Conservation (phyloP, 192 early-diverging fungal species). For the Rhizophagus prolifer region DNA sequence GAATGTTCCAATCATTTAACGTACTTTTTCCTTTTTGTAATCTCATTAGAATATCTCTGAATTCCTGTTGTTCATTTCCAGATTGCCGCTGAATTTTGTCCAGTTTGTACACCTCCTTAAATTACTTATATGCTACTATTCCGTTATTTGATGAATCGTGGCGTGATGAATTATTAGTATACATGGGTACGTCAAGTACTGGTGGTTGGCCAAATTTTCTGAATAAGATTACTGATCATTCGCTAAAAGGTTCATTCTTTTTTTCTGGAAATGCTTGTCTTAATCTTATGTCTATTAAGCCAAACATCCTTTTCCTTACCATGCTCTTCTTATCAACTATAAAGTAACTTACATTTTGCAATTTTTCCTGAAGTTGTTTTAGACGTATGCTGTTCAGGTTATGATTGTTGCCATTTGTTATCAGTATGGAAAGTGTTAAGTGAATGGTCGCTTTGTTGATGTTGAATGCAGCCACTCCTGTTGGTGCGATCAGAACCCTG, state of each 20-base stretch:
- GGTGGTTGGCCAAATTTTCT: not conserved
- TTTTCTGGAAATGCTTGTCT: not conserved
- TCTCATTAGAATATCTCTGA: not conserved
- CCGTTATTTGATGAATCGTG: not conserved
- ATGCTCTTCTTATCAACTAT: not conserved
- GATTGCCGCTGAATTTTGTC: not conserved
- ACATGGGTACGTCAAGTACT: not conserved
- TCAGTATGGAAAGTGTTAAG: not conserved
- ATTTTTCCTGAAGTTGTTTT: not conserved
- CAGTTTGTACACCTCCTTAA: not conserved
- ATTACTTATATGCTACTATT: not conserved
- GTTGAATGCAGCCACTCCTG: not conserved
- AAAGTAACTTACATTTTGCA: not conserved
- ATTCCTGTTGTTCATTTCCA: not conserved
- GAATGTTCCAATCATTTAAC: not conserved
- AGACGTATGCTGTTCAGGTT: no score
- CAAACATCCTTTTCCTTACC: not conserved
- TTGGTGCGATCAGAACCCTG: not conserved
- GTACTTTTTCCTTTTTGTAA: not conserved
- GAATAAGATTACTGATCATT: not conserved
- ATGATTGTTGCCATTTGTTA: not conserved
- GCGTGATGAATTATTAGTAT: no score
- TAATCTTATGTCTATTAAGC: not conserved
- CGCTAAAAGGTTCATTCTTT: not conserved
- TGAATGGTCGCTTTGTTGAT: not conserved